Base-by-base conservation (phyloP, 148 eudicot species). In the Rhododendron henanense region DNA sequence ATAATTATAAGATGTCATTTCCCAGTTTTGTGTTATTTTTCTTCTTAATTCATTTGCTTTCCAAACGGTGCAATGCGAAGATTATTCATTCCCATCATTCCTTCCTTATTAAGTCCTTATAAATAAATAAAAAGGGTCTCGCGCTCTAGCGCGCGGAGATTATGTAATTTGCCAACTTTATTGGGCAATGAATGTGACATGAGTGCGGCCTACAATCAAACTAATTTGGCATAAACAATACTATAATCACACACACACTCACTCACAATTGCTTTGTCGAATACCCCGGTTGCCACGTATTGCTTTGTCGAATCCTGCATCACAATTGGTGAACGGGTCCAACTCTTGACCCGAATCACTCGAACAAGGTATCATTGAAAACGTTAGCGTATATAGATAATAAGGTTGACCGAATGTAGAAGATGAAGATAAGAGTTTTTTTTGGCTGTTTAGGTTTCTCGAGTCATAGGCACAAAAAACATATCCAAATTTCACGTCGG, bases 301-400 rank as follows among this genome's bases (percentile, higher is more conserved):
- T 78, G 75, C 86, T 84, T 79, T n/a, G 76, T 51, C 47, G 11
- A 39, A 79, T 79, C 73, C 31, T 14, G 31, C 9, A 23, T 78
- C 85, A 82, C 59, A 84, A 18, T 10, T 39, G 74, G 84, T 83
- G 76, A 13, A 33, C 55, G 9, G n/a, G 84, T 65, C 77, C 45
- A 63, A 82, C 47, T 47, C 45, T 41, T 13, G 50, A 82, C 48
- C 33, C 84, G 11, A 80, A 61, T 11, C 5, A 57, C 28, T 13
- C 3, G 1, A 51, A 2, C 55, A 13, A 10, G 15, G 15, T 53
- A 50, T 11, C 53, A 50, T 50, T 50, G 11, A 50, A 19, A 6
- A 21, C 18, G 28, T 6, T 63, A 23, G 2, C 4, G 3, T 65
- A 7, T n/a, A 41, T 65, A 57, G 63, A 57, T 19, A 21, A 59